Conservation (phyloP, 306 rosid species). For the Dryas octopetala region DNA sequence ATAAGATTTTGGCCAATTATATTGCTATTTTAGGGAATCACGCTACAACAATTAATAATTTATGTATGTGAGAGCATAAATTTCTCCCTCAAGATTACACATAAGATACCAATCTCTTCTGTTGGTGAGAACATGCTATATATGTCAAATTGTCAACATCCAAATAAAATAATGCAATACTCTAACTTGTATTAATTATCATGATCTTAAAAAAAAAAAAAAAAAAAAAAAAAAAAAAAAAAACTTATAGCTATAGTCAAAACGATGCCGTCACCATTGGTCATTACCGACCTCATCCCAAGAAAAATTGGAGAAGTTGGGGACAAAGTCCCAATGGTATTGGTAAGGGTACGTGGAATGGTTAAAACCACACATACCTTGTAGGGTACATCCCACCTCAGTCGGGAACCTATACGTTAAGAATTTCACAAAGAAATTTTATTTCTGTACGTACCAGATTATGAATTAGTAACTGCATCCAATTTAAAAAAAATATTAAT, state of each 20-base stretch:
- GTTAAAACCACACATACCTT: no score
- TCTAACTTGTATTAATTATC: neutral
- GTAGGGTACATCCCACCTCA: no score
- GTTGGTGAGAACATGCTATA: neutral
- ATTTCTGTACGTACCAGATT: no score
- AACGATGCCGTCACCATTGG: no score
- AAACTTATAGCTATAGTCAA: neutral
- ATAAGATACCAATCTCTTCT: neutral
- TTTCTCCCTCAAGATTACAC: neutral
- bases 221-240: neutral
- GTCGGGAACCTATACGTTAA: no score
- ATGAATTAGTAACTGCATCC: no score
- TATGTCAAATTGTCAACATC: neutral
- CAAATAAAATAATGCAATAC: neutral
- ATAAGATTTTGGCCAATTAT: neutral
- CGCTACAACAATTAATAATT: neutral
- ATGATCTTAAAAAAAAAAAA: neutral
- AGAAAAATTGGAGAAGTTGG: no score
- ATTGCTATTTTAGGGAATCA: neutral
- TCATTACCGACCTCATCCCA: no score
- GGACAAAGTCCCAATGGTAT: no score
- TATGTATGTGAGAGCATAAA: neutral
- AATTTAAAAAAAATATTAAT: no score
- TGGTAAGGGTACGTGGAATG: no score
- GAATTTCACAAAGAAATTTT: no score